Evolutionary conservation across 2,329 filamentous ascomycete species (phyloP), one percentile per base, ranked within the genome.

Genomic region (Ophiostoma sp.): DNA sequence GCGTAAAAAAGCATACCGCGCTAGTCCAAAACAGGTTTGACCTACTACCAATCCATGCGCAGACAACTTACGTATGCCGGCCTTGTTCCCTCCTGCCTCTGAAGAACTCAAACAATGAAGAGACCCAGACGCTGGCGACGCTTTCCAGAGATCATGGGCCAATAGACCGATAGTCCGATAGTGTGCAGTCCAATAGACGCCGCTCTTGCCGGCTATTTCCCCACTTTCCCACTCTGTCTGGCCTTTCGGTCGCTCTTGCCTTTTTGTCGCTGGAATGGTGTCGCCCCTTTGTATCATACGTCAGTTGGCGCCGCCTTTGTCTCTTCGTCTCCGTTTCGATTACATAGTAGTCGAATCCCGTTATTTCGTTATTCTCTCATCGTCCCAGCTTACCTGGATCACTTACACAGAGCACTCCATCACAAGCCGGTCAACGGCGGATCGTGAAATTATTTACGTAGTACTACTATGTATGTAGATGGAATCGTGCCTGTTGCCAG

Each of bases 231-330:
- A 8, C 4, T 13, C 39, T 41, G 39, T 41, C 39, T 41, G 39
- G 8, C n/a, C 52, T 27, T n/a, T 57, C 52, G 52, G 60, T 64
- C 31, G 33, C 60, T 64, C 60, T 36, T 64, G 31, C 60, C 60
- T 15, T 35, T 35, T 20, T 62, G 57, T 10, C 60, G 6, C 7
- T 62, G 57, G 57, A 62, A 62, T 62, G 57, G 27, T 35, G 57
- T 33, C 31, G 57, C 57, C 57, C 31, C 57, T 62, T 62, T 62
- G 57, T 62, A 27, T 35, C 57, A 6, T 13, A 35, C 57, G 57
- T 35, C 27, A 33, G 57, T 62, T 62, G 27, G 27, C 31, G 57
- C 57, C 57, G 57, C 17, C 31, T 33, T 57, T 17, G 48, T 44
- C 41, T 44, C 5, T 39, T 39, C 13, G 36, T 39, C 36, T 13